Base-by-base conservation (phyloP, 2,329 filamentous ascomycete genomes). In the Talaromyces sp. region DNA sequence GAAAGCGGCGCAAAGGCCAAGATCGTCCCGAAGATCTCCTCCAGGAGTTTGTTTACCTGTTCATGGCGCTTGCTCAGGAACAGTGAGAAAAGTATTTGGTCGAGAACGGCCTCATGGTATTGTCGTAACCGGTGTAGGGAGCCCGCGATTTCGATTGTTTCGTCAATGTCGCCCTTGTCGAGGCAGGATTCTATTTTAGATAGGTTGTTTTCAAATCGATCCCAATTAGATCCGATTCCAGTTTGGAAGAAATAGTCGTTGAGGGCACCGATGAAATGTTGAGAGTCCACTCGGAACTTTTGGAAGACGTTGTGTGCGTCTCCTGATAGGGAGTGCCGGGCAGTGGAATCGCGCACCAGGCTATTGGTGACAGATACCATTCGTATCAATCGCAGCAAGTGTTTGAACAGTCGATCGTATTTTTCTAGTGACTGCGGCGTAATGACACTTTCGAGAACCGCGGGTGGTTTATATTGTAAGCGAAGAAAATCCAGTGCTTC, bases 401-500 rank as follows among this genome's bases (percentile, higher is more conserved):
- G 82, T 67, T 87, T 90, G 78, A 97, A 98, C 39, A 97, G 83
- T 54, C 83, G 82, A 72, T 98, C 95, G 69, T 97, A 98, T 67
- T 92, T 92, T 59, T 86, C 79, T 11, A 98, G 77, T 1, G 88
- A 83, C 0, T 81, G 73, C 0, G 86, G 81, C 0, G 91, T 92
- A 49, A 99, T 87, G 64, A 98, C 82, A 0, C 87, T 81, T 47
- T 87, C 82, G 0, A 98, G 79, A 0, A 91, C 85, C 0, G 84
- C 74, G 0, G 92, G 89, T 0, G 92, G 83, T 47, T 88, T 90
- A 75, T 97, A 98, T 53, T 92, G 89, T 8, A 99, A 79, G 1
- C 91, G 86, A 17, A 99, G 80, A 70, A 99, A 98, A 74, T 98
- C 95, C n/a, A 98, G 81, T 0, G 95, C 95, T 71, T 93, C 88